These are phyloP conservation scores for Sarocladium oryzae DNA, from an alignment of 2,329 filamentous ascomycete genomes.

Conservation along the genomic window DNA sequence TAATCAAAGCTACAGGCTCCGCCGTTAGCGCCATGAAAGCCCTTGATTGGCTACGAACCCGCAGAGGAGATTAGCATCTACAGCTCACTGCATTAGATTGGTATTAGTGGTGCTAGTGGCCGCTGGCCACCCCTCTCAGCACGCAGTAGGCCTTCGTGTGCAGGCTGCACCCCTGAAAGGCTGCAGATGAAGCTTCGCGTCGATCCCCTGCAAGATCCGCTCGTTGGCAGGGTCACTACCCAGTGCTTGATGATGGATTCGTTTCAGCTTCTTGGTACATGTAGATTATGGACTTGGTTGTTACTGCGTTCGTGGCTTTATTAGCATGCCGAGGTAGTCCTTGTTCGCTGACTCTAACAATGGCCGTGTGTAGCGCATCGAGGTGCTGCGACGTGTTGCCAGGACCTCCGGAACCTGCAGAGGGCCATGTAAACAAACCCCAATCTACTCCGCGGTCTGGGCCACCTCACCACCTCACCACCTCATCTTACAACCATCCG, in stretches of 20 bases:
- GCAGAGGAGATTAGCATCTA: conserved; percentile 3
- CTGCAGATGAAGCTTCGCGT: conserved; percentile 5
- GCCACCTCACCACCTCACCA: conserved; percentile 7
- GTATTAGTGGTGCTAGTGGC: conserved; percentile 3
- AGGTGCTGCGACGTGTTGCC: background rate
- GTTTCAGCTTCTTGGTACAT: background rate
- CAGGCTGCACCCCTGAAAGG: background rate
- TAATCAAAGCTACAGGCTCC: conserved; percentile 1
- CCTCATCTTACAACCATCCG: conserved; percentile 1
- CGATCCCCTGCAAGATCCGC: conserved; percentile 8
- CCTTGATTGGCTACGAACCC: background rate
- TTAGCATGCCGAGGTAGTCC: background rate
- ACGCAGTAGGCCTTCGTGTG: background rate
- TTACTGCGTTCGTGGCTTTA: background rate
- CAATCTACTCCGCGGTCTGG: background rate
- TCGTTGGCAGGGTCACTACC: conserved; percentile 7
- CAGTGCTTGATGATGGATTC: conserved; percentile 4
- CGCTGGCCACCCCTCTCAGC: background rate
- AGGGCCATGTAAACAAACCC: conserved; percentile 4
- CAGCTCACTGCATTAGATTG: background rate
- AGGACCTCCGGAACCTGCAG: background rate
- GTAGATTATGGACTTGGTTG: background rate
- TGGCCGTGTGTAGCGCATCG: background rate
- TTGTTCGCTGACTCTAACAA: background rate
- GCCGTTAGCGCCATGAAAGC: background rate